Evolutionary conservation across 2,329 filamentous ascomycete species (phyloP).

Genomic region (Alternaria gansuensis): DNA sequence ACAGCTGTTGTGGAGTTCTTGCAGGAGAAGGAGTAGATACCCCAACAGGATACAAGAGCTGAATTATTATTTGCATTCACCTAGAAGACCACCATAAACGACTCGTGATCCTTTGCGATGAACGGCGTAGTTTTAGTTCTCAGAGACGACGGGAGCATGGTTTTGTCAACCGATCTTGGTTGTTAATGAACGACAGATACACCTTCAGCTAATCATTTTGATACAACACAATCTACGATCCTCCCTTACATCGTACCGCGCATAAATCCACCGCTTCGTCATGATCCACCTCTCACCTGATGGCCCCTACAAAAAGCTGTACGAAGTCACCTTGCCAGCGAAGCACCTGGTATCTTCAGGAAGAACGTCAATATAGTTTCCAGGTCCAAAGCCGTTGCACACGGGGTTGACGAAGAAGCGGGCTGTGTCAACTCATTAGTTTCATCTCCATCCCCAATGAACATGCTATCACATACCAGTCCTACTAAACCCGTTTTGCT

Average conservation of each 20-base stretch:
- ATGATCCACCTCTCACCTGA: neutral
- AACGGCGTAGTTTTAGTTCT: neutral
- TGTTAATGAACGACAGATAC: neutral
- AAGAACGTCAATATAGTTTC: conserved; percentile 3
- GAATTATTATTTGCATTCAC: neutral
- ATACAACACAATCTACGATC: neutral
- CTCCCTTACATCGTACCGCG: neutral
- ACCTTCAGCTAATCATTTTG: neutral
- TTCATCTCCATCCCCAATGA: neutral
- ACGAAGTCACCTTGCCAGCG: neutral
- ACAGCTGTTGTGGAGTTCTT: conserved; percentile 72
- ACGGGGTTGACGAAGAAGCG: conserved; percentile 10
- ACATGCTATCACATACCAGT: conserved; percentile 4
- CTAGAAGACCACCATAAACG: neutral
- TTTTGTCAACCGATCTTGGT: neutral
- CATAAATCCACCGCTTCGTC: neutral
- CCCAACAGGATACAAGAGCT: neutral
- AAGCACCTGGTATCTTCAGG: conserved; percentile 6
- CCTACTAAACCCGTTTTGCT: neutral
- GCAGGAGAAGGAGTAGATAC: conserved; percentile 56
- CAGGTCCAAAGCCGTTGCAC: conserved; percentile 4
- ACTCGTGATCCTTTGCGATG: neutral
- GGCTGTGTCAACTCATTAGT: neutral
- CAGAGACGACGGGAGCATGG: neutral
- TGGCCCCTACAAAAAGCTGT: neutral